Evolutionary conservation across 139 green algal species (phyloP), one percentile per base, ranked within the genome.

Genomic region (Pseudopediastrum boryanum): DNA sequence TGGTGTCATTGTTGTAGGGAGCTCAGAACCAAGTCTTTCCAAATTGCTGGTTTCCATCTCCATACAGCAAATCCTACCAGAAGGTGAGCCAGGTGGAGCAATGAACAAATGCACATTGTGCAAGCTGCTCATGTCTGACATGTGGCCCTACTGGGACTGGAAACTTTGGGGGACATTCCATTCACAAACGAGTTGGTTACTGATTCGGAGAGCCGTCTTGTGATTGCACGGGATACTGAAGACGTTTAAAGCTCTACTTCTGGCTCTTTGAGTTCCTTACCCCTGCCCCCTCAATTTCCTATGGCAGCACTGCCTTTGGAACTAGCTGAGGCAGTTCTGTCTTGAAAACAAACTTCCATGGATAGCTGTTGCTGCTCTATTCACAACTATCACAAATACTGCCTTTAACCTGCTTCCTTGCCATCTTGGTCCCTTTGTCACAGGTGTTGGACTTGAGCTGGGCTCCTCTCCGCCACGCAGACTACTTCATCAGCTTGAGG

Each of bases 371-470:
- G n/a, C n/a, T n/a, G n/a, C n/a, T n/a, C n/a, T n/a, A n/a, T n/a
- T n/a, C 36, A 8, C 16, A 58, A 27, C 7, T 41, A 2, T 13
- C n/a, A 35, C 59, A 44, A 10, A 10, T 68, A 9, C 27, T 68
- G 59, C 59, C 38, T n/a, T 39, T 73, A 27, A 3, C 29, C 27
- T 25, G 39, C 58, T 3, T 13, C 39, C 6, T 43, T 41, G 42
- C 27, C 9, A n/a, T n/a, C n/a, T n/a, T n/a, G n/a, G 54, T 27
- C 5, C 8, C 54, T 13, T 7, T 67, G 35, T 4, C 19, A 9
- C 62, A 81, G 74, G 59, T 64, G 33, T 41, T 74, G n/a, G 74
- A 81, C 48, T 54, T 72, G 6, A 74, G 62, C 25, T 81, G 74
- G 74, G 62, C 74, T 31, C 62, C 74, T 27, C 43, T 81, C 33